Base-by-base conservation (phyloP, 2,329 filamentous ascomycete genomes). In the Aureobasidium subglaciale region DNA sequence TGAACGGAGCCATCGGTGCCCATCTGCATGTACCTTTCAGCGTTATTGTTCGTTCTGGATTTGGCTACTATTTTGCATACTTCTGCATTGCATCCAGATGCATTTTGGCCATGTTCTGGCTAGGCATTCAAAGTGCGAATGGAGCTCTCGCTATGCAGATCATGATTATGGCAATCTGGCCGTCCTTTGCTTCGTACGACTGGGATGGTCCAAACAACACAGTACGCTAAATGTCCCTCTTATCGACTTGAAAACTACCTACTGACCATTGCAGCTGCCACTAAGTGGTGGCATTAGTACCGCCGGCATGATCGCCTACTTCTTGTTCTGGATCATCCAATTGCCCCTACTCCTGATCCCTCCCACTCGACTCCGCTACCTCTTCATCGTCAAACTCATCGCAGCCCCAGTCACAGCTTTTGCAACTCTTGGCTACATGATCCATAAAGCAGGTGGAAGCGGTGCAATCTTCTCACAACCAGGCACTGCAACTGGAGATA, bases 101-200 rank as follows among this genome's bases (percentile, higher is more conserved):
- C 35, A 76, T 82, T 56, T 73, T 82, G 3, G 79, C 78, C 5
- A 65, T 81, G 16, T 81, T 83, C 67, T 82, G 80, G 85, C 81
- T 86, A 53, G 82, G 83, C 0, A 84, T 87, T 43, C 82, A 86
- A 61, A 81, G 79, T 37, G 81, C 82, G 58, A 84, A 84, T 59
- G 83, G 84, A 0, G 82, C 78, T 0, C 78, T 80, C 56, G 72
- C 74, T 0, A 71, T 80, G 8, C 69, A 70, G 4, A 75, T 77
- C 40, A 79, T 80, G 68, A 68, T 81, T 13, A 73, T 73, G 7
- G 78, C 79, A 1, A 81, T 82, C 59, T 83, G 80, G 77, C 81
- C 82, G 0, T 45, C 38, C 2, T 56, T 56, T 16, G 42, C 30
- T 8, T 45, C 40, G 4, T 56, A 56, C 24, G 53, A 53, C 20